Evolutionary conservation across 225 moss, liverwort and hornwort genomes (phyloP).

Genomic region (Ulota crispa): DNA sequence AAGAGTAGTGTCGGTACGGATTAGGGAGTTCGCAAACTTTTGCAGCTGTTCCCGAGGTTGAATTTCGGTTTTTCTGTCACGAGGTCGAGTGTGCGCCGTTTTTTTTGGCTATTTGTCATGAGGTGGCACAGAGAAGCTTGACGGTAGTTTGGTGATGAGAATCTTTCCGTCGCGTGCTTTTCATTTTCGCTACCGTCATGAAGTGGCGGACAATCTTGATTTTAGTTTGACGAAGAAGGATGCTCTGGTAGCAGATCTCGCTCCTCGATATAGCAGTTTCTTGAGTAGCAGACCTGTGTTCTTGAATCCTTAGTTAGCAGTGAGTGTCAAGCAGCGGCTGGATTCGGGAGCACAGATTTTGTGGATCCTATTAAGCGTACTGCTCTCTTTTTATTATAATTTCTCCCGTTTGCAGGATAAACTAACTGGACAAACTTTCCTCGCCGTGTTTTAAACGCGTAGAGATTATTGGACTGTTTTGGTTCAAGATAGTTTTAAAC

Average conservation of each 20-base stretch:
- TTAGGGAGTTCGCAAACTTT: background rate
- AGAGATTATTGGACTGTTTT: background rate
- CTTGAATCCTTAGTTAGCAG: background rate
- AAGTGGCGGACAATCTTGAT: background rate
- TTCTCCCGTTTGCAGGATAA: background rate
- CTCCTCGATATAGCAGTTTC: background rate
- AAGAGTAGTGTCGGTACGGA: conserved; percentile 14
- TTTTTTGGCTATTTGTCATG: background rate
- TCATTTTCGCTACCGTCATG: background rate
- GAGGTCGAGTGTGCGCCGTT: background rate
- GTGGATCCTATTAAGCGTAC: background rate
- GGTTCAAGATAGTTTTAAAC: conserved; percentile 4
- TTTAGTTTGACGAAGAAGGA: background rate
- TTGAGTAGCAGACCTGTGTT: background rate
- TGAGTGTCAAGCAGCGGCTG: background rate
- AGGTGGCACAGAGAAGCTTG: background rate
- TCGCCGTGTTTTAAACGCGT: background rate
- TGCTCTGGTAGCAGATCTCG: background rate
- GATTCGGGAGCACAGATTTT: background rate
- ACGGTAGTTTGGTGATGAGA: background rate
- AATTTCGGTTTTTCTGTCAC: background rate
- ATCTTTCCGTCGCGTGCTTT: background rate
- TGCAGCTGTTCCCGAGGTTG: background rate
- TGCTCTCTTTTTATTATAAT: background rate
- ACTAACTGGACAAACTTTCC: background rate